A percentile compares a stretch with the other conserved stretches of the same genome.
Evolutionary conservation across 805 yeast species (phyloP).

Genomic region (Yamadazyma nakazawae): DNA sequence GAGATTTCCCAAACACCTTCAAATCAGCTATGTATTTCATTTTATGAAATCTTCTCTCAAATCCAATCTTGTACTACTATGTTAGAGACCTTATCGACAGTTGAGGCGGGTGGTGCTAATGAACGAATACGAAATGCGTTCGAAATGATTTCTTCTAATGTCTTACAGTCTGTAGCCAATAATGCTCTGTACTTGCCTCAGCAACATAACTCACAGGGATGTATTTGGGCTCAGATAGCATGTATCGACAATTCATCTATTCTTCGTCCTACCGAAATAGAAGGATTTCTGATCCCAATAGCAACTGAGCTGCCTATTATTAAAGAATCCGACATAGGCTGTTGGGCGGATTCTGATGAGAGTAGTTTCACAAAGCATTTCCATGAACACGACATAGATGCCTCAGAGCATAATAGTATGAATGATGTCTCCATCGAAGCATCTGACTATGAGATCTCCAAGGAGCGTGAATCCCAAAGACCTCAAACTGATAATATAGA

Average conservation of each 20-base stretch:
- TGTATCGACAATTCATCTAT: slow-evolving; percentile 5
- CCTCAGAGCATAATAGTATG: slow-evolving; percentile 7
- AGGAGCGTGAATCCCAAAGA: neutral
- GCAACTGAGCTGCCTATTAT: neutral
- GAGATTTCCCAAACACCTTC: slow-evolving; percentile 9
- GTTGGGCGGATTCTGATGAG: neutral
- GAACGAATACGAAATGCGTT: slow-evolving; percentile 14
- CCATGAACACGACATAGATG: slow-evolving; percentile 11
- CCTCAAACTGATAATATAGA: neutral
- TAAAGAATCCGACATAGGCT: neutral
- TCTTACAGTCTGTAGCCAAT: slow-evolving; percentile 10
- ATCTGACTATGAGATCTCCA: slow-evolving; percentile 1
- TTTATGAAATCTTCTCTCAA: slow-evolving; percentile 10
- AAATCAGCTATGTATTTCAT: slow-evolving; percentile 10
- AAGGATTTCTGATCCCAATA: slow-evolving; percentile 8
- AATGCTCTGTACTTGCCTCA: slow-evolving; percentile 9
- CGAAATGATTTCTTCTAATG: slow-evolving; percentile 14
- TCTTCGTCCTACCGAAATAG: slow-evolving; percentile 8
- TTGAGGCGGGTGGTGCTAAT: slow-evolving; percentile 14
- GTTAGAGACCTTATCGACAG: slow-evolving; percentile 13
- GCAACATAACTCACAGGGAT: slow-evolving; percentile 1
- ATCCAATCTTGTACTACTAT: slow-evolving; percentile 15
- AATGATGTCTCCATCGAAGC: slow-evolving; percentile 4
- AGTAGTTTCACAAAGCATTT: neutral
- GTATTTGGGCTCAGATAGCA: slow-evolving; percentile 14